Percentiles rank a stretch among this genome's conserved stretches.
These are phyloP conservation scores for Coemansia sp. DNA, from an alignment of 192 early-diverging fungal species.

Conservation along the genomic window DNA sequence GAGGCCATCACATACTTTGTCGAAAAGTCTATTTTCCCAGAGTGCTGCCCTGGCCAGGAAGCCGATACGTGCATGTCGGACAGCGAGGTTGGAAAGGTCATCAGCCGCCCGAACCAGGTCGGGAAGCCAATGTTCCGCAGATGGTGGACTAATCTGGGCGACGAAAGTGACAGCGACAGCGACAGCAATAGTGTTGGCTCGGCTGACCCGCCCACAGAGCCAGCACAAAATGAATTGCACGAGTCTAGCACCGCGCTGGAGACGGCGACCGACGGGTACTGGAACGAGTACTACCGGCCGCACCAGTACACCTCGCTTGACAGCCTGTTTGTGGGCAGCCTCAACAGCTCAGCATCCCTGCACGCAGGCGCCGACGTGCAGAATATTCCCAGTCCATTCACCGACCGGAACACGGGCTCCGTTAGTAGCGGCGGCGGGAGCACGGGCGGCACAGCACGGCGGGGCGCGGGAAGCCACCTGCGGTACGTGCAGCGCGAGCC, in stretches of 20 bases:
- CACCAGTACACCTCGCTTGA: constrained; percentile 73
- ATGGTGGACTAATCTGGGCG: constrained; percentile 43
- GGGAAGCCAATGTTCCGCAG: constrained; percentile 33
- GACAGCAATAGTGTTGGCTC: background rate
- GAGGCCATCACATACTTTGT: constrained; percentile 92
- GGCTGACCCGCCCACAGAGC: too few relatives aligned
- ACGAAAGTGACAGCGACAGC: background rate
- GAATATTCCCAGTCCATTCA: constrained; percentile 39
- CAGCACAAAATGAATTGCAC: background rate
- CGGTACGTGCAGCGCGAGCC: constrained; percentile 31
- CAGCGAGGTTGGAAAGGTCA: constrained; percentile 2
- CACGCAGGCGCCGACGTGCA: constrained; percentile 19
- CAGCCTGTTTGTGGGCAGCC: constrained; percentile 77
- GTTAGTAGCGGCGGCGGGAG: too few relatives aligned
- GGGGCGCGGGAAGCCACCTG: background rate
- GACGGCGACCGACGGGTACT: constrained; percentile 58
- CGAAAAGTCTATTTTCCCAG: constrained; percentile 33
- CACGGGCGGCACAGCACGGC: background rate
- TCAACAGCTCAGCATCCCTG: constrained; percentile 71
- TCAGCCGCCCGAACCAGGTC: constrained; percentile 32
- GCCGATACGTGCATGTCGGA: constrained; percentile 7
- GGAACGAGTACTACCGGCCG: constrained; percentile 87
- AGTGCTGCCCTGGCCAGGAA: constrained; percentile 7
- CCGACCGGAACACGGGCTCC: constrained; percentile 17
- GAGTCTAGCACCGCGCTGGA: background rate